Base-by-base conservation (phyloP, 768 basidiomycete genomes). In the Lepiota brunneoincarnata region DNA sequence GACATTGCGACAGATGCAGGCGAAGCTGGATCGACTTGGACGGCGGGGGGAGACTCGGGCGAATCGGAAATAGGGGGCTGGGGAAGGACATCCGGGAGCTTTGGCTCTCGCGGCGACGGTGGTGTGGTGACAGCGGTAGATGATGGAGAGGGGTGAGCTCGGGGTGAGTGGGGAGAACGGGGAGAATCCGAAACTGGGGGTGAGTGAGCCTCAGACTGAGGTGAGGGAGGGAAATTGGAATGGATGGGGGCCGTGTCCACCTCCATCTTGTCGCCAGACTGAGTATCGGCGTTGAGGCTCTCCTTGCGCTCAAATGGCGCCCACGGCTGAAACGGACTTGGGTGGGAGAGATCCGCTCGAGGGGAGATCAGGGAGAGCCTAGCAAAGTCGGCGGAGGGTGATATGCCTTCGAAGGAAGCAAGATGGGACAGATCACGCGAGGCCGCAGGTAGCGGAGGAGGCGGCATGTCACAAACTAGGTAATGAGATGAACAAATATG, bases 331-430 rank as follows among this genome's bases (percentile, higher is more conserved):
- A 38, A 54, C 2, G 52, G 52, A 54, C 44, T 54, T 4, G 31
- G 2, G 11, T 23, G 42, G 0, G 43, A 46, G 12, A 31, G 17
- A 14, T 45, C 31, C 7, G 47, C 15, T 4, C 49, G 44, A 55
- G 49, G 69, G 55, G 46, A 73, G 70, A 41, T 69, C 69, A 59
- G 77, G 58, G 57, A 83, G 2, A 67, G 48, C 21, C 69, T 55
- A 1, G 82, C 82, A 36, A 84, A 69, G 46, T 75, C 78, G 41
- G 82, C 76, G 55, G 84, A 83, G 0, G 79, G 71, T 1, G 51
- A 53, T 4, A 17, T 15, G 3, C 23, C 44, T 1, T 54, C 52
- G 2, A 54, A 38, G 17, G 37, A 54, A 3, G 43, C 18, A 18
- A 54, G 52, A 26, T 54, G 42, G 18, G 49, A 11, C n/a, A 49